Percentiles rank a stretch among this genome's conserved stretches.
Evolutionary conservation across 768 basidiomycete species (phyloP).

Genomic region (Royoungia palumana): DNA sequence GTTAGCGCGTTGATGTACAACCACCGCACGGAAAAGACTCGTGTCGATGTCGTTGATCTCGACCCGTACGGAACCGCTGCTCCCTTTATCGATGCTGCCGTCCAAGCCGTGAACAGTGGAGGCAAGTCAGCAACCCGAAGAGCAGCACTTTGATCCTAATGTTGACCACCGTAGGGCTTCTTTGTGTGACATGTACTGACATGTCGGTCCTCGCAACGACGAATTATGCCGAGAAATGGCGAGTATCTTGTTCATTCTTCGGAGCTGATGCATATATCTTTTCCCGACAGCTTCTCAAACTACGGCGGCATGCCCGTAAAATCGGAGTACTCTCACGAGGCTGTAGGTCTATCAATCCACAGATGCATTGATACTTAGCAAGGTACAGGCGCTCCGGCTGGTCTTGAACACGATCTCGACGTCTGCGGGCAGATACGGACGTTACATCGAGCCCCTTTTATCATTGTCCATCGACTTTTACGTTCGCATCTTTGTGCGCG

Average conservation of each 20-base stretch:
- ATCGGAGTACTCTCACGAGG: constrained; percentile 92
- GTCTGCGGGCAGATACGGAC: constrained; percentile 88
- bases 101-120: constrained; percentile 85
- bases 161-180: constrained; percentile 48
- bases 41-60: constrained; percentile 94
- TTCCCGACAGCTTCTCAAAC: constrained; percentile 74
- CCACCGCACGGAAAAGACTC: constrained; percentile 66
- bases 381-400: constrained; percentile 74
- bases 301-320: constrained; percentile 89
- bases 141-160: background rate
- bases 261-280: background rate
- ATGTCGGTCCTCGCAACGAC: constrained; percentile 88
- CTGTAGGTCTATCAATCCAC: constrained; percentile 43
- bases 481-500: constrained; percentile 83
- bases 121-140: constrained; percentile 46
- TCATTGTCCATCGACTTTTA: constrained; percentile 98
- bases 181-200: constrained; percentile 97
- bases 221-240: constrained; percentile 98
- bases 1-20: constrained; percentile 84
- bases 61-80: constrained; percentile 98
- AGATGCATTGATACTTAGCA: constrained; percentile 1
- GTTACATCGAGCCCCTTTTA: constrained; percentile 84
- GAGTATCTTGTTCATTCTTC: background rate
- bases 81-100: constrained; percentile 93
- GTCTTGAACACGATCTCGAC: constrained; percentile 85